Evolutionary conservation across 768 basidiomycete species (phyloP).

Genomic region (Amyloporia xantha): DNA sequence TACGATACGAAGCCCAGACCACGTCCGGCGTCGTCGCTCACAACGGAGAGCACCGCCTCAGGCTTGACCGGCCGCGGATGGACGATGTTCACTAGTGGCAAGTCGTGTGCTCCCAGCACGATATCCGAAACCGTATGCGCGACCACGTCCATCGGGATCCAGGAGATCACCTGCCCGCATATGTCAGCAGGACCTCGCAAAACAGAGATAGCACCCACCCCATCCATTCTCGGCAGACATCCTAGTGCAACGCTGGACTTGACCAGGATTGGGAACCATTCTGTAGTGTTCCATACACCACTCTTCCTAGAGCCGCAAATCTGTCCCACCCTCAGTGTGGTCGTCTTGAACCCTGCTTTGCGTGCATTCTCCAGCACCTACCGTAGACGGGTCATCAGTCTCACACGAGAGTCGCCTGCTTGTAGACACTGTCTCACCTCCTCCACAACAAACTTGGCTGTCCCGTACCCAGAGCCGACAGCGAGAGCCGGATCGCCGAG

Average conservation of each 20-base stretch:
- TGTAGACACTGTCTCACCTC: conserved; percentile 28
- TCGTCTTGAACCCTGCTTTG: conserved; percentile 25
- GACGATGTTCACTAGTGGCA: conserved; percentile 13
- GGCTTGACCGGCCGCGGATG: conserved; percentile 12
- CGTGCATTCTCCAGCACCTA: conserved; percentile 13
- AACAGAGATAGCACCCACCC: conserved; percentile 8
- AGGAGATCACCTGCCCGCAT: conserved; percentile 9
- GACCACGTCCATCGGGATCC: conserved; percentile 13
- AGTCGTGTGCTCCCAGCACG: background rate
- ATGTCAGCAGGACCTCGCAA: background rate
- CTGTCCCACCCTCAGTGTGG: conserved; percentile 29
- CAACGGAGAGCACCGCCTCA: background rate
- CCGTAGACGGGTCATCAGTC: background rate
- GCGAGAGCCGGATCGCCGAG: conserved; percentile 23
- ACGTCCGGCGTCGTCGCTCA: background rate
- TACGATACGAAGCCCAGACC: background rate
- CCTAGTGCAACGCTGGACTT: conserved; percentile 14
- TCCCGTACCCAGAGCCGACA: conserved; percentile 34
- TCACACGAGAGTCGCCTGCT: background rate
- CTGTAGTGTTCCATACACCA: conserved; percentile 26
- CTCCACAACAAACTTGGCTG: conserved; percentile 39
- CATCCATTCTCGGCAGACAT: conserved; percentile 1
- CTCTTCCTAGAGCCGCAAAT: conserved; percentile 20
- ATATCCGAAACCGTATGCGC: conserved; percentile 11
- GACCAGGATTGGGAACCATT: conserved; percentile 31